A percentile compares a stretch with the other conserved stretches of the same genome.
Evolutionary conservation across 2,329 filamentous ascomycete species (phyloP).

Genomic region (Zalaria sp.): DNA sequence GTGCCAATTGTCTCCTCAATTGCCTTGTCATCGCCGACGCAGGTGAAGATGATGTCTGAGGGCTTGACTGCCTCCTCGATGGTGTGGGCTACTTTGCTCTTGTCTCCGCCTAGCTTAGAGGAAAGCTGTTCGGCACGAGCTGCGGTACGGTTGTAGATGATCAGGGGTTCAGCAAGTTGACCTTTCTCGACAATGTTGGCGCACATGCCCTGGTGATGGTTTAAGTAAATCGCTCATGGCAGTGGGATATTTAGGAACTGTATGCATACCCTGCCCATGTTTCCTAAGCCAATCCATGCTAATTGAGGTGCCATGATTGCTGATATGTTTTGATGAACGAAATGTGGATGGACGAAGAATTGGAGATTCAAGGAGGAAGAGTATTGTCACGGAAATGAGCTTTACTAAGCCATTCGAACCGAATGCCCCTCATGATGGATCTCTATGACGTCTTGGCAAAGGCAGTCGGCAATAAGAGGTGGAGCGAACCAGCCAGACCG

Average conservation of each 20-base stretch:
- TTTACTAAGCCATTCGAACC: no score
- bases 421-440: no score
- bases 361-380: no score
- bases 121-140: constrained; percentile 51
- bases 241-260: constrained; percentile 2
- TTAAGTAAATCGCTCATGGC: not conserved
- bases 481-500: not conserved
- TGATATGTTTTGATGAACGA: not conserved
- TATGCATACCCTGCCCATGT: constrained; percentile 59
- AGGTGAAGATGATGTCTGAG: constrained; percentile 71
- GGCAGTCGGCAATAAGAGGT: not conserved
- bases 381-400: no score
- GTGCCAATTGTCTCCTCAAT: constrained; percentile 48
- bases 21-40: constrained; percentile 64
- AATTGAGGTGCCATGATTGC: constrained; percentile 36
- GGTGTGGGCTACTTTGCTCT: constrained; percentile 48
- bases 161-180: constrained; percentile 52
- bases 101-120: constrained; percentile 43
- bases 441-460: constrained; percentile 6
- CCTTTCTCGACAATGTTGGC: constrained; percentile 74
- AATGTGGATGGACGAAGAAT: no score
- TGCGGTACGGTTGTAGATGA: constrained; percentile 68
- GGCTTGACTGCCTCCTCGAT: constrained; percentile 51
- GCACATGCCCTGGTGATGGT: constrained; percentile 53
- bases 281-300: constrained; percentile 72